Base-by-base conservation (phyloP, 768 basidiomycete genomes). In the Lyophyllum atratum region DNA sequence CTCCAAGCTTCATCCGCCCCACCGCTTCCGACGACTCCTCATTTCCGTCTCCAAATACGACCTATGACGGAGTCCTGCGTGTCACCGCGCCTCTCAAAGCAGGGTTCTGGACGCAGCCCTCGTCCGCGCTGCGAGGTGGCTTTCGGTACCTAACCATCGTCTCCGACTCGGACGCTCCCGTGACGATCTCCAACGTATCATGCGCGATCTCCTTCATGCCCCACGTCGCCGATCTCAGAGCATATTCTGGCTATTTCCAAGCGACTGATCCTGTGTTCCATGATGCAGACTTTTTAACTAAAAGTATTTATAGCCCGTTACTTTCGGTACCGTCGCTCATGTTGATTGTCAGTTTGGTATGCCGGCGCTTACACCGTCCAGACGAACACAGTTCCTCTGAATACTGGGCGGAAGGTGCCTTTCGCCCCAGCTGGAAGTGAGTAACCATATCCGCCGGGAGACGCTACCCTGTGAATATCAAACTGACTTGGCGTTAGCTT, bases 311-410 rank as follows among this genome's bases (percentile, higher is more conserved):
- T n/a, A 9, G 6, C 29, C 11, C 49, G 3, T 9, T 24, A 12
- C n/a, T 14, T 5, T 7, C 17, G 42, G 8, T 25, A 3, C 52
- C 19, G 59, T 52, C 43, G 22, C 34, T 52, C 22, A 50, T 5
- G 28, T 26, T 37, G 46, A 5, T n/a, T 29, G 4, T 42, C 47
- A 80, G 78, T 84, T 3, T 85, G 84, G 83, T 85, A 83, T 63
- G 76, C 83, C 0, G 84, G 84, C 4, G 83, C 83, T 3, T 86
- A 86, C 61, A 86, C 84, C 0, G 81, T 85, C 2, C 83, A 85
- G 60, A 83, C 82, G 2, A 81, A 83, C 56, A 83, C 80, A 0
- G 79, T 83, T 0, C 69, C 82, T 0, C 52, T 83, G 9, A 60
- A 84, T 57, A 83, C 80, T 0, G 84, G 83, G 0, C 68, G 83